Conservation (phyloP, 352 stramenopile species). For the Lagenidium giganteum region DNA sequence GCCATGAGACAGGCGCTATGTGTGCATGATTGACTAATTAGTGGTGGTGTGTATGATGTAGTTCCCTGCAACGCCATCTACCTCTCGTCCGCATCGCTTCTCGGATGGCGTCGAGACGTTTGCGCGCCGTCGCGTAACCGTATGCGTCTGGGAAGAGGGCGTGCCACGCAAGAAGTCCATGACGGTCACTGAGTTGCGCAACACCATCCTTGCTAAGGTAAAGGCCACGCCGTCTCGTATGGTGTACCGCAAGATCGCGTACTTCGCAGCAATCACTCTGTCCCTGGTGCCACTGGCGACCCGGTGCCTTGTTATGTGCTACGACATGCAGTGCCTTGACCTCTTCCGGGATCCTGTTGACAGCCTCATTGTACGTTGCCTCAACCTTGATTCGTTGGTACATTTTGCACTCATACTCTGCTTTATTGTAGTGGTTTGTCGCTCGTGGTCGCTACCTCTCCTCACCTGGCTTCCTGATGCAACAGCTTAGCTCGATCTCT, state of each 20-base stretch:
- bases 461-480: conserved; percentile 1
- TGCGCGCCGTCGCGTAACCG: conserved; percentile 56
- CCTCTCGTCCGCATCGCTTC: conserved; percentile 7
- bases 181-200: conserved; percentile 75
- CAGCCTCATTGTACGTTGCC: conserved; percentile 19
- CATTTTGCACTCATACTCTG: neutral
- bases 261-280: conserved; percentile 44
- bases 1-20: no score
- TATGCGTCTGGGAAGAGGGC: conserved; percentile 75
- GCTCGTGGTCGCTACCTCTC: conserved; percentile 10
- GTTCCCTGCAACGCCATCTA: conserved; percentile 8
- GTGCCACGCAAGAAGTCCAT: conserved; percentile 67
- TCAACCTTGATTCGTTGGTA: no score
- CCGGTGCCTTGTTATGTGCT: conserved; percentile 48
- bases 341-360: conserved; percentile 44
- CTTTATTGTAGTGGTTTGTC: conserved; percentile 24
- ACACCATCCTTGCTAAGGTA: conserved; percentile 76
- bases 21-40: neutral
- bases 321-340: conserved; percentile 50
- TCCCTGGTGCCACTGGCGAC: conserved; percentile 55
- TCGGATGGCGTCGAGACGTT: conserved; percentile 27
- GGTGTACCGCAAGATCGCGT: conserved; percentile 69
- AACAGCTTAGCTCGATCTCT: conserved; percentile 19
- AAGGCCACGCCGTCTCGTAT: conserved; percentile 65
- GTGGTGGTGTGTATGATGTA: conserved; percentile 1